phyloP scores from a whole-genome alignment of 2,329 filamentous ascomycete species.

The Metarhizium humberi region DNA sequence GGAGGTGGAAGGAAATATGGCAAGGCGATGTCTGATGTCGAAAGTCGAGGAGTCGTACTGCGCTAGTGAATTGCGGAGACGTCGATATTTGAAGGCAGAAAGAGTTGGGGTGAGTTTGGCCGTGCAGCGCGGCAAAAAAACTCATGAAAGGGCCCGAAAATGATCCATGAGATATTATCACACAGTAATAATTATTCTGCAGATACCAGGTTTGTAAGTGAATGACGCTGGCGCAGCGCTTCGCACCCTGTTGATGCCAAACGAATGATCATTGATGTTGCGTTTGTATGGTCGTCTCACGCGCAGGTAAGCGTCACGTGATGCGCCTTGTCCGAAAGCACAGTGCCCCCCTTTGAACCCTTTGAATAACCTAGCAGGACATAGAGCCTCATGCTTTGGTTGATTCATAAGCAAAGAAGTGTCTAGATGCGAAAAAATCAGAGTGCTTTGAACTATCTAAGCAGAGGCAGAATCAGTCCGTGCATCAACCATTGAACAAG shows the following conservation, averaged over 20 bases:
- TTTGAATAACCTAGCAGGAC: too few relatives aligned
- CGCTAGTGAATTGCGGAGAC: slow-evolving; percentile 12
- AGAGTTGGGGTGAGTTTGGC: slow-evolving; percentile 1
- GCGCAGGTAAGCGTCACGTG: slow-evolving; percentile 3
- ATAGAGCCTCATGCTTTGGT: too few relatives aligned
- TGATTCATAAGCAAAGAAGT: too few relatives aligned
- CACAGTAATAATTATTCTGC: neutral
- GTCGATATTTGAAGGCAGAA: slow-evolving; percentile 4
- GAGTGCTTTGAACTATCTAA: too few relatives aligned
- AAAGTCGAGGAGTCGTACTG: slow-evolving; percentile 6
- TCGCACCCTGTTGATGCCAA: slow-evolving; percentile 5
- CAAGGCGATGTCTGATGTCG: slow-evolving; percentile 5
- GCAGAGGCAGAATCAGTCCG: too few relatives aligned
- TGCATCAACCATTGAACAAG: too few relatives aligned
- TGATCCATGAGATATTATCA: neutral
- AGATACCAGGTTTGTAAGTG: neutral
- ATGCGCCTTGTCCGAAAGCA: neutral
- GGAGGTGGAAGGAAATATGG: neutral
- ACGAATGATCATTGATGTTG: slow-evolving; percentile 4
- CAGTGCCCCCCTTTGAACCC: neutral
- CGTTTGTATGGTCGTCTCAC: neutral
- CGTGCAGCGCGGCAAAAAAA: slow-evolving; percentile 6
- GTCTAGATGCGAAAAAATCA: too few relatives aligned
- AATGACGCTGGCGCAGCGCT: slow-evolving; percentile 5
- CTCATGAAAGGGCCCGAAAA: neutral